A percentile compares a stretch with the other conserved stretches of the same genome.
phyloP scores from a whole-genome alignment of 192 early-diverging fungal species.

The Gamsiella multidivaricata region DNA sequence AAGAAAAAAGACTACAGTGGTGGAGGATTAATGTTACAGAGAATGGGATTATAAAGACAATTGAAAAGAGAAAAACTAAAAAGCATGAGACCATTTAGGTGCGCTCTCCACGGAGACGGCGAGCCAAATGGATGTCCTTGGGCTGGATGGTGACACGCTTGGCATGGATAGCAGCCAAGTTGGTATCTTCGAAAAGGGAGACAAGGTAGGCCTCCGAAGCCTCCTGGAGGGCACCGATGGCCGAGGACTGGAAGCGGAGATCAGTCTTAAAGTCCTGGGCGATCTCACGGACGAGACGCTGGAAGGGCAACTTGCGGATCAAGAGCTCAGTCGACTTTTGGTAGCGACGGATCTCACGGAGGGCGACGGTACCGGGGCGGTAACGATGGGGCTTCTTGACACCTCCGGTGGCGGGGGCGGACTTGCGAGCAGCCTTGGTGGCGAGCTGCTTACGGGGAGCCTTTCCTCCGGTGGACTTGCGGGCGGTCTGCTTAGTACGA shows the following conservation, averaged over 20 bases:
- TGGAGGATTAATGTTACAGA: conserved; percentile 50
- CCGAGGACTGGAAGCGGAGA: conserved; percentile 98
- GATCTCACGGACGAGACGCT: conserved; percentile 98
- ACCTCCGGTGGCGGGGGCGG: conserved; percentile 91
- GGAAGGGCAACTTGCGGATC: conserved; percentile 94
- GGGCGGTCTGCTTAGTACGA: conserved; percentile 90
- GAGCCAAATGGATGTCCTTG: conserved; percentile 99
- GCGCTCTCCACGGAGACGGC: conserved; percentile 94
- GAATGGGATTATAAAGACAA: conserved; percentile 32
- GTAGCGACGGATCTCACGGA: conserved; percentile 93
- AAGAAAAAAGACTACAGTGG: conserved; percentile 11
- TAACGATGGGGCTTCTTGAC: conserved; percentile 95
- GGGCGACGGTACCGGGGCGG: conserved; percentile 88
- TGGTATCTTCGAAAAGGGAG: conserved; percentile 95
- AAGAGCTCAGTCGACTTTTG: conserved; percentile 97
- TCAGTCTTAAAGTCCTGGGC: conserved; percentile 99
- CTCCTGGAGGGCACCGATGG: conserved; percentile 79
- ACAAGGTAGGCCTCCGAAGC: conserved; percentile 89
- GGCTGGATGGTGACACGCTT: conserved; percentile 99
- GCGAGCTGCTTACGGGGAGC: conserved; percentile 97
- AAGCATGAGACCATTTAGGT: conserved; percentile 61
- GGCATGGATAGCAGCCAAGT: conserved; percentile 99
- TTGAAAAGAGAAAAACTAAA: neutral
- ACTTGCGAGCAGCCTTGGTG: conserved; percentile 97
- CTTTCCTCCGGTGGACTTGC: conserved; percentile 99